Base-by-base conservation (phyloP, 805 yeast species). In the Wickerhamiella dianesei region DNA sequence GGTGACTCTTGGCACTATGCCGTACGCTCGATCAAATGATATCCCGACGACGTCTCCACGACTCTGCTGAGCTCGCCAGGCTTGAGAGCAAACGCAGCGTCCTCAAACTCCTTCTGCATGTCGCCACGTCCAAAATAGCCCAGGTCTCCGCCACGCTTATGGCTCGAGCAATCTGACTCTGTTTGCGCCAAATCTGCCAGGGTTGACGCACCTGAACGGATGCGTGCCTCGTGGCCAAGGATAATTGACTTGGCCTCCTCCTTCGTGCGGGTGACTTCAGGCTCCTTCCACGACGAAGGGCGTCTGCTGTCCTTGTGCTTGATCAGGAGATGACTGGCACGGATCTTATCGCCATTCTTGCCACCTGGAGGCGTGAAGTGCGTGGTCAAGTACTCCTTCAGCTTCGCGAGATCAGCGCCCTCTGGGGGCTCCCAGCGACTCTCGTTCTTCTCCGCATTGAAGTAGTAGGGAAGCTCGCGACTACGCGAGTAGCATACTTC, bases 71-170 rank as follows among this genome's bases (percentile, higher is more conserved):
- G 63, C 60, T 88, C 92, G 18, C 95, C 95, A 18, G 86, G 79
- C 53, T 83, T 76, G 53, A 92, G 68, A 3, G 66, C 79, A 62
- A 82, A 89, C 1, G 95, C 80, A 2, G 92, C 94, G 50, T 79
- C 79, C 64, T 92, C 98, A 59, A 92, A 92, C 49, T 81, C 67
- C 35, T 95, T 95, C 64, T 92, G 97, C 98, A 92, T 92, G 56
- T 81, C 87, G 37, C 96, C 96, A 50, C 73, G 77, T 20, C 82
- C 85, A 60, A 92, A 92, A 59, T 67, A 77, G 0, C 98, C 97
- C 56, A 92, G 70, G 62, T 92, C 98, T 41, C 98, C 98, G 18
- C 87, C 86, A 58, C 83, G 79, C 42, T 81, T 69, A 57, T 82
- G 94, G 9, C 94, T 81, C 16, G 83, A 75, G 64, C 96, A 87